phyloP scores from a whole-genome alignment of 2,329 filamentous ascomycete species.

The Chaetomiaceae sp. region DNA sequence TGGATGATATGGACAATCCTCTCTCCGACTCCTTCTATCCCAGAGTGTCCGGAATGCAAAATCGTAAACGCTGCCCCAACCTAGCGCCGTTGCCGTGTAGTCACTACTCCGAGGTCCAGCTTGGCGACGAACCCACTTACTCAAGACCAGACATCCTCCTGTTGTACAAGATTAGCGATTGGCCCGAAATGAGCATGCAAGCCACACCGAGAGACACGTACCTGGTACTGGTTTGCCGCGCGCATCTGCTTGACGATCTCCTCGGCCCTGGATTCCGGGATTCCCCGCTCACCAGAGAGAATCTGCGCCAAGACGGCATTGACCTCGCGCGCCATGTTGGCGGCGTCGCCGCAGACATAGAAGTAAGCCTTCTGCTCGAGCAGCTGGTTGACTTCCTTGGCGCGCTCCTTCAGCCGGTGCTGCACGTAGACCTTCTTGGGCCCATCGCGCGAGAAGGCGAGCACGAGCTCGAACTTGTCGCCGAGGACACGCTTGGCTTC shows the following conservation, averaged over 20 bases:
- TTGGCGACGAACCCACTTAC: too few species aligned
- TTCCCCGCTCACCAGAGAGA: slow-evolving; percentile 73
- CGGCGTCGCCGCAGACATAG: slow-evolving; percentile 96
- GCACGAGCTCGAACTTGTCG: slow-evolving; percentile 84
- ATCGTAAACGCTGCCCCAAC: slow-evolving; percentile 3
- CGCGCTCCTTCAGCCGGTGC: slow-evolving; percentile 78
- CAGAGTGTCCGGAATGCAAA: slow-evolving; percentile 11
- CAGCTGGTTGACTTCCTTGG: slow-evolving; percentile 79
- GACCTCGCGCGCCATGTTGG: slow-evolving; percentile 93
- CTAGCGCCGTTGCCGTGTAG: slow-evolving; percentile 11
- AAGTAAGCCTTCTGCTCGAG: slow-evolving; percentile 85
- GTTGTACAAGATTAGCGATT: slow-evolving; percentile 28
- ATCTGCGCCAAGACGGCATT: slow-evolving; percentile 83
- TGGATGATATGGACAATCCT: slow-evolving; percentile 4
- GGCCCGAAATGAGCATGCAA: too few species aligned
- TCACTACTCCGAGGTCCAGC: background rate
- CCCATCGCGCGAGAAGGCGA: slow-evolving; percentile 87
- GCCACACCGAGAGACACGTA: slow-evolving; percentile 33
- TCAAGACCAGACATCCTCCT: slow-evolving; percentile 70
- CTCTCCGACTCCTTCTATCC: slow-evolving; percentile 11
- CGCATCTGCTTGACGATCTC: slow-evolving; percentile 98
- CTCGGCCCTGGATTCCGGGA: slow-evolving; percentile 82
- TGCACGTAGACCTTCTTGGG: slow-evolving; percentile 94
- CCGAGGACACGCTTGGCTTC: slow-evolving; percentile 77
- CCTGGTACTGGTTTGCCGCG: slow-evolving; percentile 92